These are phyloP conservation scores for Boletus vinaceobasis DNA, from an alignment of 768 basidiomycete genomes.

Conservation along the genomic window DNA sequence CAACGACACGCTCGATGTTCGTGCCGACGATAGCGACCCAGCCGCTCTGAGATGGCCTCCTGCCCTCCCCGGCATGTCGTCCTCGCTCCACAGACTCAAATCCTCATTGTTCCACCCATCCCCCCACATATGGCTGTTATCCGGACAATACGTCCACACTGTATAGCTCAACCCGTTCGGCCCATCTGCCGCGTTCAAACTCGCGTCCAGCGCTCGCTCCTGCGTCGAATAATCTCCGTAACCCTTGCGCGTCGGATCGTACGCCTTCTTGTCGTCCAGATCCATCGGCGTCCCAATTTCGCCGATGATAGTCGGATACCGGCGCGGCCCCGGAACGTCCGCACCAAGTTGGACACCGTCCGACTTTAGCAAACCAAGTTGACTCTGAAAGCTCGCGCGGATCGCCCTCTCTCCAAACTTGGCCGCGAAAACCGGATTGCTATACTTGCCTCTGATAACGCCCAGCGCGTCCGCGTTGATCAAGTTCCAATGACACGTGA, in stretches of 20 bases:
- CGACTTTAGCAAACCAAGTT: conserved; percentile 72
- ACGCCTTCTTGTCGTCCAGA: conserved; percentile 83
- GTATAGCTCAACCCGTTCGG: conserved; percentile 74
- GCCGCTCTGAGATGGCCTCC: background rate
- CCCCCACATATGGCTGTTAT: conserved; percentile 84
- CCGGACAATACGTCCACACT: conserved; percentile 85
- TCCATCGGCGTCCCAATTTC: conserved; percentile 96
- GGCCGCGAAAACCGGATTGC: conserved; percentile 62
- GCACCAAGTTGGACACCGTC: conserved; percentile 65
- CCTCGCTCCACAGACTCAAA: conserved; percentile 79
- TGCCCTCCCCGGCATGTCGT: conserved; percentile 48
- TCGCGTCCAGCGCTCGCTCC: conserved; percentile 84
- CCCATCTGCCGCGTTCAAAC: conserved; percentile 75
- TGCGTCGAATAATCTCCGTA: conserved; percentile 79
- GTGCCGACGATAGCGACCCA: conserved; percentile 9
- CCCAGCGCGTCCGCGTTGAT: conserved; percentile 96
- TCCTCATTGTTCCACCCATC: conserved; percentile 98
- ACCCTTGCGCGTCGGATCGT: conserved; percentile 44
- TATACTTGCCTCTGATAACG: conserved; percentile 80
- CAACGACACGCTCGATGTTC: conserved; percentile 17
- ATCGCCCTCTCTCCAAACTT: conserved; percentile 84
- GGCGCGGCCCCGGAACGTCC: conserved; percentile 2
- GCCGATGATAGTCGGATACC: conserved; percentile 87
- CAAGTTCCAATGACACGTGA: conserved; percentile 93
- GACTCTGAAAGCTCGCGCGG: conserved; percentile 74